Evolutionary conservation across 805 yeast genomes (phyloP).

Genomic region (Candida maesae): DNA sequence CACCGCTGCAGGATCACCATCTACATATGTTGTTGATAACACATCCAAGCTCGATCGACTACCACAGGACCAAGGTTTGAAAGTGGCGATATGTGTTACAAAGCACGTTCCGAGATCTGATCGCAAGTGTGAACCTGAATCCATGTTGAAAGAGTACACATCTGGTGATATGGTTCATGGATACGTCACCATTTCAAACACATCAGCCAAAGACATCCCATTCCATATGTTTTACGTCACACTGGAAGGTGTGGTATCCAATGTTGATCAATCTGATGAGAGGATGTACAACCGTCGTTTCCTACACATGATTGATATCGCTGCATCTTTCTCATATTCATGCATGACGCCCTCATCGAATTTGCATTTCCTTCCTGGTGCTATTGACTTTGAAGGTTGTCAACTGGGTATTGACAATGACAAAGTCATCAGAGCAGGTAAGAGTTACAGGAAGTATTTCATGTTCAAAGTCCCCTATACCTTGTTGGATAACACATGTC

Average conservation of each 20-base stretch:
- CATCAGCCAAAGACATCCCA: slow-evolving; percentile 41
- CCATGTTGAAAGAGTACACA: slow-evolving; percentile 49
- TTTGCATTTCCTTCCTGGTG: slow-evolving; percentile 39
- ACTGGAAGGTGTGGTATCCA: slow-evolving; percentile 38
- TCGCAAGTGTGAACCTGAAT: slow-evolving; percentile 25
- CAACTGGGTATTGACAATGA: slow-evolving; percentile 47
- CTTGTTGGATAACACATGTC: slow-evolving; percentile 49
- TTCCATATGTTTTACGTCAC: slow-evolving; percentile 61
- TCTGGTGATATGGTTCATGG: slow-evolving; percentile 71
- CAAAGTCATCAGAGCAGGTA: slow-evolving; percentile 44
- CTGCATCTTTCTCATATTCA: slow-evolving; percentile 51
- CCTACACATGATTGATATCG: slow-evolving; percentile 56
- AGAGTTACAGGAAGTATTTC: slow-evolving; percentile 53
- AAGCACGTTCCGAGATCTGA: slow-evolving; percentile 47
- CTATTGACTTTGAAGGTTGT: slow-evolving; percentile 43
- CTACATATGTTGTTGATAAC: slow-evolving; percentile 22
- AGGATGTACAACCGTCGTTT: slow-evolving; percentile 43
- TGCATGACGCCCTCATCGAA: slow-evolving; percentile 51
- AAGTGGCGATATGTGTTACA: slow-evolving; percentile 47
- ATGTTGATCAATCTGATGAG: slow-evolving; percentile 30
- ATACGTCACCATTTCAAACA: slow-evolving; percentile 46
- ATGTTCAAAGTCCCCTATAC: slow-evolving; percentile 55
- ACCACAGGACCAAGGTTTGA: slow-evolving; percentile 34
- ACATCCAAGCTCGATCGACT: slow-evolving; percentile 41
- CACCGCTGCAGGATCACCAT: neutral